Evolutionary conservation across 345 rosid genomes (phyloP), one percentile per base, ranked within the genome.

Genomic region (Iberis pinnata): DNA sequence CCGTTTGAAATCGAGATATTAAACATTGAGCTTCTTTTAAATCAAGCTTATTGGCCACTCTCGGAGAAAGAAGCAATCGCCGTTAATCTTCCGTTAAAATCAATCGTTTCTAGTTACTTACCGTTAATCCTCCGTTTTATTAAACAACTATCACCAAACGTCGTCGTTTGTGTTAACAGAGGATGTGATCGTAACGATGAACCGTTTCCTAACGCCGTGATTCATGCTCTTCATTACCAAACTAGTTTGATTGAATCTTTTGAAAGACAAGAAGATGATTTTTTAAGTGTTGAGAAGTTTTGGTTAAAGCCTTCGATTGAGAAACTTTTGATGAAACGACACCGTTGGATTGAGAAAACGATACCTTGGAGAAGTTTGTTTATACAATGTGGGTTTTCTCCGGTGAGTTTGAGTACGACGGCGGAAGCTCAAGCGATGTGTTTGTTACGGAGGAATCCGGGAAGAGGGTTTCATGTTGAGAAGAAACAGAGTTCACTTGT

Each of bases 341-440:
- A 77, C 18, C 75, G 70, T 9, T 70, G 76, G 20, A 74, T 78
- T 0, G 89, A 80, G 13, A 80, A 72, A 56, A 69, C 73, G 47
- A 75, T 73, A n/a, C 71, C 79, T 3, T 87, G 96, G 98, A 84
- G 77, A 78, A 80, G 78, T 27, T 63, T 87, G 46, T 78, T 90
- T 56, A 18, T 69, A 22, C 89, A 88, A 22, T 73, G 73, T 12
- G 98, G 96, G 56, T 81, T 90, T 64, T 64, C 78, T 20, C 85
- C 85, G 48, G 63, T 59, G 66, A 29, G 73, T 15, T 79, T 90
- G 59, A 90, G 98, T 60, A 78, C 78, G 62, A 84, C 82, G 59
- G 77, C 89, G 6, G 96, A 84, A 61, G 74, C 85, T 27, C 98
- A 90, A 44, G 98, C 98, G 7, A 95, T 87, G 46, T 82, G 82